These are phyloP conservation scores for Candida ascalaphidarum DNA, from an alignment of 805 yeast species.

Conservation along the genomic window DNA sequence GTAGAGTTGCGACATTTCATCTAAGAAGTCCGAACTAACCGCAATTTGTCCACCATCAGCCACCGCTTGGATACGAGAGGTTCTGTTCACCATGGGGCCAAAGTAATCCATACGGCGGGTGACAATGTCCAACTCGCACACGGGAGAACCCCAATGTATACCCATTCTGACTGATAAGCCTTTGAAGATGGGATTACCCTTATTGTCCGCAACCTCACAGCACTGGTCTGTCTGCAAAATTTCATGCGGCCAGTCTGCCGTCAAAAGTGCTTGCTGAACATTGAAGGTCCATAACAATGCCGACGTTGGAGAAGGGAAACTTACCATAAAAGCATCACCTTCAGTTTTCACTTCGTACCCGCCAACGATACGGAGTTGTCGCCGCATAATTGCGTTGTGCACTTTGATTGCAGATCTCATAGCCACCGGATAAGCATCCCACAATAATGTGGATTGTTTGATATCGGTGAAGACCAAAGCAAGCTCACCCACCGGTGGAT, in stretches of 20 bases:
- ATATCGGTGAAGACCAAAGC: conserved; percentile 98
- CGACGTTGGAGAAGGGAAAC: conserved; percentile 85
- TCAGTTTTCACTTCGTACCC: conserved; percentile 98
- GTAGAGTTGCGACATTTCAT: conserved; percentile 56
- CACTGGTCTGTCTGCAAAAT: conserved; percentile 81
- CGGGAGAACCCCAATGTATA: conserved; percentile 96
- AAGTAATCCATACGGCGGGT: conserved; percentile 97
- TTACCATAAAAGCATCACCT: conserved; percentile 98
- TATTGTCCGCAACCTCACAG: conserved; percentile 61
- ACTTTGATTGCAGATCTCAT: conserved; percentile 96
- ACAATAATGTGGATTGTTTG: conserved; percentile 81
- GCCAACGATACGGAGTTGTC: conserved; percentile 85
- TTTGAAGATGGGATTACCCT: conserved; percentile 55
- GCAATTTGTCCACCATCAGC: conserved; percentile 99
- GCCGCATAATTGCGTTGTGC: conserved; percentile 90
- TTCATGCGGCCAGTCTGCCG: conserved; percentile 94
- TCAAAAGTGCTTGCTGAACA: conserved; percentile 74
- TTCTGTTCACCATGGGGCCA: conserved; percentile 96
- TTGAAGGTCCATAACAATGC: conserved; percentile 93
- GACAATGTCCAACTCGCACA: conserved; percentile 88
- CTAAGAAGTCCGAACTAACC: conserved; percentile 71
- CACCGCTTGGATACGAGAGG: conserved; percentile 86
- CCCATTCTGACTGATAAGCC: conserved; percentile 98
- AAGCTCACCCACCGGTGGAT: conserved; percentile 89
- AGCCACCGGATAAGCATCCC: conserved; percentile 90